These are phyloP conservation scores for Nasturtium officinale DNA, from an alignment of 345 rosid genomes.

Conservation along the genomic window DNA sequence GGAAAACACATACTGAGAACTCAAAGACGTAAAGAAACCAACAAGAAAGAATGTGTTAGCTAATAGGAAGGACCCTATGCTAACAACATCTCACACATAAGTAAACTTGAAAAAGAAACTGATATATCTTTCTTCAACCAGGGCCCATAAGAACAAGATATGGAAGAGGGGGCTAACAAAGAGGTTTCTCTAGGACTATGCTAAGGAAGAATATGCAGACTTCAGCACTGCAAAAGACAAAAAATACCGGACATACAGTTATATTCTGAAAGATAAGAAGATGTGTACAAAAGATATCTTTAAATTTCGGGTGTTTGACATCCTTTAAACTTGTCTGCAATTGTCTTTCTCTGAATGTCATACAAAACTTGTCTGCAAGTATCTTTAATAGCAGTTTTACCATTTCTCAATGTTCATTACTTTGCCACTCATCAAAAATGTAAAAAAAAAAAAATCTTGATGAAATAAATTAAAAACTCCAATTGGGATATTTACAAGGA, in stretches of 20 bases:
- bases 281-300: slow-evolving; percentile 45
- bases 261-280: neutral
- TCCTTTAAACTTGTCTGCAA: slow-evolving; percentile 40
- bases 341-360: slow-evolving; percentile 13
- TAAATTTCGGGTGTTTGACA: slow-evolving; percentile 46
- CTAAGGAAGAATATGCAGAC: slow-evolving; percentile 50
- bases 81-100: slow-evolving; percentile 45
- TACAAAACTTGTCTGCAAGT: too few relatives aligned
- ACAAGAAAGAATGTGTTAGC: slow-evolving; percentile 47
- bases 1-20: slow-evolving; percentile 54
- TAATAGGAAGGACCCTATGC: slow-evolving; percentile 48
- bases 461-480: neutral
- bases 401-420: neutral
- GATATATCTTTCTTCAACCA: slow-evolving; percentile 44
- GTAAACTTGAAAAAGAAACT: slow-evolving; percentile 41
- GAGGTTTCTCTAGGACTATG: slow-evolving; percentile 51
- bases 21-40: slow-evolving; percentile 42
- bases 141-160: slow-evolving; percentile 53
- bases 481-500: slow-evolving; percentile 4
- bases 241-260: neutral
- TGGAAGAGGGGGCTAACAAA: slow-evolving; percentile 43
- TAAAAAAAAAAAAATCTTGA: neutral
- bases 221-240: slow-evolving; percentile 54
- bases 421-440: neutral
- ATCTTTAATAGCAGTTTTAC: neutral